phyloP scores from a whole-genome alignment of 345 rosid species.

The Eucalyptus caleyi region DNA sequence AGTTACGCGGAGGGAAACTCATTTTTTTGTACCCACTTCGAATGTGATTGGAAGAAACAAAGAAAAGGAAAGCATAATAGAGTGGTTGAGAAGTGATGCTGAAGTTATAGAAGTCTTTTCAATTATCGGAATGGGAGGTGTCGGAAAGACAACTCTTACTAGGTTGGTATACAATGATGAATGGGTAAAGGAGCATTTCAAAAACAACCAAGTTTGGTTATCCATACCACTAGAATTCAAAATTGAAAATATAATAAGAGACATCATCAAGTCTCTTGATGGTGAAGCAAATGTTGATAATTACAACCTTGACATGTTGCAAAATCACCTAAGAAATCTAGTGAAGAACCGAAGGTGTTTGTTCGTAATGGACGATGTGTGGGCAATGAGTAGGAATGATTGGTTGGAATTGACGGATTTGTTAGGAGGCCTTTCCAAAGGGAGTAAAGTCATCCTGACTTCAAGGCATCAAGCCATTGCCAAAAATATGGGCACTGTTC shows the following conservation, averaged over 20 bases:
- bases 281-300: background rate
- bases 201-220: background rate
- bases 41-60: accelerated
- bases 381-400: background rate
- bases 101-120: background rate
- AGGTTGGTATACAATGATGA: background rate
- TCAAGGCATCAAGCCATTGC: background rate
- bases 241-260: background rate
- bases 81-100: accelerated
- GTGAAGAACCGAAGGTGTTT: background rate
- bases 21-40: accelerated
- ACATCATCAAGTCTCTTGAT: background rate
- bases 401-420: background rate
- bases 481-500: background rate
- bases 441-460: constrained; percentile 1
- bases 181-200: background rate
- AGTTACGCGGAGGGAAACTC: too few species aligned
- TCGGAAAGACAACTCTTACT: background rate
- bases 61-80: too few species aligned
- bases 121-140: background rate
- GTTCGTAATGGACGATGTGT: constrained; percentile 1
- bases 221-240: background rate
- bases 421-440: background rate
- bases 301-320: background rate
- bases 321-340: background rate